A percentile compares a stretch with the other conserved stretches of the same genome.
Conservation (phyloP, 495 filamentous ascomycete species). For the Lichina pygmaea region DNA sequence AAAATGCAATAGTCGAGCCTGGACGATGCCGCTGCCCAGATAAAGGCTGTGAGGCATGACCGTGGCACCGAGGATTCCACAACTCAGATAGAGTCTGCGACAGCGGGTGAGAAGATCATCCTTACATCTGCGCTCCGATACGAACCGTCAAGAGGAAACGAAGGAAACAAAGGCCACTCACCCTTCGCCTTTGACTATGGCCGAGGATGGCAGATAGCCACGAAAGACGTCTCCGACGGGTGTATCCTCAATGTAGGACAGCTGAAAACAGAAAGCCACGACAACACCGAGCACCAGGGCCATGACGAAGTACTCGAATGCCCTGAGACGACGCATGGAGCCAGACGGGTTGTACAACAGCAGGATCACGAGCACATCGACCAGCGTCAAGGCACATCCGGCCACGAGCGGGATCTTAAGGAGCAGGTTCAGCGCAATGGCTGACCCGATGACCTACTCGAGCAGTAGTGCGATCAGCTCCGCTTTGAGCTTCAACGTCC, state of each 20-base stretch:
- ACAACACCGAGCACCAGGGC: slow-evolving; percentile 59
- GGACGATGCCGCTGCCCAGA: slow-evolving; percentile 70
- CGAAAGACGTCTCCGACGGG: slow-evolving; percentile 49
- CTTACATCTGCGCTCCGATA: not conserved
- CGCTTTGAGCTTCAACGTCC: not conserved
- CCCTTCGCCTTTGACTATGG: slow-evolving; percentile 42
- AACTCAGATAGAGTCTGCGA: slow-evolving; percentile 56
- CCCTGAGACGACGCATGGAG: slow-evolving; percentile 40
- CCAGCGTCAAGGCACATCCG: slow-evolving; percentile 63
- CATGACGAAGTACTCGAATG: slow-evolving; percentile 65
- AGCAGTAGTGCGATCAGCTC: slow-evolving; percentile 2
- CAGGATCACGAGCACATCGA: slow-evolving; percentile 63
- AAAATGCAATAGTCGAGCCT: slow-evolving; percentile 55
- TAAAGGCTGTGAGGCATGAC: slow-evolving; percentile 89
- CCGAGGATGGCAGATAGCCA: slow-evolving; percentile 58
- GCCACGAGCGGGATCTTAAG: slow-evolving; percentile 59
- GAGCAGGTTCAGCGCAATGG: slow-evolving; percentile 71
- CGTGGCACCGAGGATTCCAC: slow-evolving; percentile 77
- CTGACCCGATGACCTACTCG: slow-evolving; percentile 60
- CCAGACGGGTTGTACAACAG: slow-evolving; percentile 62
- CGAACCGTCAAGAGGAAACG: not conserved
- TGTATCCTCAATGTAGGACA: slow-evolving; percentile 46
- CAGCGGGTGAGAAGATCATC: slow-evolving; percentile 3
- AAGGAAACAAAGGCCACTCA: slow-evolving; percentile 8
- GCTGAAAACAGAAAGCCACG: slow-evolving; percentile 74